phyloP scores from a whole-genome alignment of 176 grass and related monocot species.

The Zizania latifolia region DNA sequence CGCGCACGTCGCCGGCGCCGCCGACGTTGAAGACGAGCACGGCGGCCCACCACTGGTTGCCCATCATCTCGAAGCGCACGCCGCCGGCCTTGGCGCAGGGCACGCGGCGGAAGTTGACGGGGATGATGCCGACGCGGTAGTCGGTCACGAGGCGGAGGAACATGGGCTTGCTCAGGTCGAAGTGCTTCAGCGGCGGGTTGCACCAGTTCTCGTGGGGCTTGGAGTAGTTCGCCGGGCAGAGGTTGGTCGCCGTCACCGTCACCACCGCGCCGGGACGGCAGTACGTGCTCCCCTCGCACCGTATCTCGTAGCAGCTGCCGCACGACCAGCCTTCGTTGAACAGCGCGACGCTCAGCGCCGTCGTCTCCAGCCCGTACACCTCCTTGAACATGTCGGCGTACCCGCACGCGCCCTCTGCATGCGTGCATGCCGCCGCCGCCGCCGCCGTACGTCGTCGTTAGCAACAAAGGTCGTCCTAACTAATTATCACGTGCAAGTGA shows the following conservation, averaged over 20 bases:
- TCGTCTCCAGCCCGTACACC: not conserved
- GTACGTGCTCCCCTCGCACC: slow-evolving; percentile 6
- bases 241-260: slow-evolving; percentile 46
- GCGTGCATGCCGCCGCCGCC: not conserved
- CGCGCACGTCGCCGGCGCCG: slow-evolving; percentile 40
- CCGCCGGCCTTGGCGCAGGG: not conserved
- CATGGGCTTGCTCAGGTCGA: slow-evolving; percentile 45
- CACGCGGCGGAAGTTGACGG: not conserved
- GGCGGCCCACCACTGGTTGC: not conserved
- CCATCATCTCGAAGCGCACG: not conserved
- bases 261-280: slow-evolving; percentile 26
- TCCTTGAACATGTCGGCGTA: not conserved
- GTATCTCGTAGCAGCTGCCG: slow-evolving; percentile 46
- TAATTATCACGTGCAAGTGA: too few species aligned
- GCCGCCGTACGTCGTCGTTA: too few species aligned
- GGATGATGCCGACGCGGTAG: not conserved
- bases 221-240: slow-evolving; percentile 49
- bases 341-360: slow-evolving; percentile 40
- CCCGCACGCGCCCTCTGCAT: not conserved
- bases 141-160: slow-evolving; percentile 32
- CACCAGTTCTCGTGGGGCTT: slow-evolving; percentile 41
- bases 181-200: slow-evolving; percentile 49
- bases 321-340: slow-evolving; percentile 35
- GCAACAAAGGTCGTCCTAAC: too few species aligned
- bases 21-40: slow-evolving; percentile 3